Base-by-base conservation (phyloP, 2,329 filamentous ascomycete genomes). In the Huntiella abstrusa region DNA sequence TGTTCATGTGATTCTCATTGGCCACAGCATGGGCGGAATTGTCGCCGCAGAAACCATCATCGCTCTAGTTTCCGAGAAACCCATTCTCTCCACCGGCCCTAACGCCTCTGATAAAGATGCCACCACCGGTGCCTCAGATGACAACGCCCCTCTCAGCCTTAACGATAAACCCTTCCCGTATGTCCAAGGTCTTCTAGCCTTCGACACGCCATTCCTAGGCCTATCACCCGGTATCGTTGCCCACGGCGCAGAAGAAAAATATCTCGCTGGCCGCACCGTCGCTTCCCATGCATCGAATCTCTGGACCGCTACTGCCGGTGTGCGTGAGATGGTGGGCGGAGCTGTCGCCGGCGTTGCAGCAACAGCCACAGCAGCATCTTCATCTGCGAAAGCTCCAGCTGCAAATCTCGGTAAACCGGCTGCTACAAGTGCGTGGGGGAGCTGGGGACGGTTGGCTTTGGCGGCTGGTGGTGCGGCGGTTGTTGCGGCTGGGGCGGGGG, bases 1-100 rank as follows among this genome's bases (percentile, higher is more conserved):
- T 0, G 84, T 94, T 15, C 79, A 77, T 56, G 80, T 82, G 22
- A 71, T 94, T 41, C 71, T 95, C 12, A 66, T 92, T 48, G 87
- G 87, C 17, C 87, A 95, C 60, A 87, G 81, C 6, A 95, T 82
- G 83, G 83, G 83, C 54, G 91, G 91, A 54, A 95, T 96, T 55
- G 86, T 96, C 41, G 88, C 85, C 8, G 88, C 86, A 33, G 91
- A 96, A 58, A 81, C 85, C 11, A 69, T 88, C 52, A 73, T 95
- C 54, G 71, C 78, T 36, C 71, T 96, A 44, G 64, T 70, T 1
- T 69, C 67, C 5, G 72, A 76, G 46, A 60, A 63, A 51, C 69
- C 70, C 49, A 69, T 76, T 52, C 65, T 67, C 52, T 65, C 65
- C 33, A 62, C 63, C 54, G 63, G 62, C 33, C 58, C 62, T 45